These are phyloP conservation scores for Ophiostoma ips DNA, from an alignment of 2,329 filamentous ascomycete genomes.

Conservation along the genomic window DNA sequence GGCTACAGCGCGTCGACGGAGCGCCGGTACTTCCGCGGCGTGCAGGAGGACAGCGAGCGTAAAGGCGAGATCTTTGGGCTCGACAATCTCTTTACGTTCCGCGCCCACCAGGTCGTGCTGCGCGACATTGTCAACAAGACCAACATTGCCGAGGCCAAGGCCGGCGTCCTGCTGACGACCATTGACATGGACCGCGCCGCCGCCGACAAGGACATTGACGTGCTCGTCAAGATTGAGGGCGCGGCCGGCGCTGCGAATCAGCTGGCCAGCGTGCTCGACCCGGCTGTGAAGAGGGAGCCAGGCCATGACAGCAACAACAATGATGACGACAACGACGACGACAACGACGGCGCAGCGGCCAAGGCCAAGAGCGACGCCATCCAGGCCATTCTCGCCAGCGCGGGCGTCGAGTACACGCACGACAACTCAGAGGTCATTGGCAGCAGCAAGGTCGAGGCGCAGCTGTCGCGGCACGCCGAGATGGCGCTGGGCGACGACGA, in stretches of 20 bases:
- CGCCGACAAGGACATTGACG: slow-evolving; percentile 34
- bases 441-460: slow-evolving; percentile 78
- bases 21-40: slow-evolving; percentile 86
- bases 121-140: slow-evolving; percentile 98
- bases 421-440: slow-evolving; percentile 94
- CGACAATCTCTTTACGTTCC: slow-evolving; percentile 71
- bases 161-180: slow-evolving; percentile 66
- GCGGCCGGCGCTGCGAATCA: slow-evolving; percentile 57
- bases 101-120: slow-evolving; percentile 64
- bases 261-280: slow-evolving; percentile 44
- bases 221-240: slow-evolving; percentile 30
- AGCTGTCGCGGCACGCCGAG: slow-evolving; percentile 64
- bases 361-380: slow-evolving; percentile 53
- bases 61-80: slow-evolving; percentile 93
- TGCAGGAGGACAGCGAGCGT: slow-evolving; percentile 67
- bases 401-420: slow-evolving; percentile 89
- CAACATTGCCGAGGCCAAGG: slow-evolving; percentile 85
- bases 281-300: neutral
- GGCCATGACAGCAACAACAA: slow-evolving; percentile 14
- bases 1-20: slow-evolving; percentile 88
- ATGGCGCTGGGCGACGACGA: slow-evolving; percentile 17
- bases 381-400: slow-evolving; percentile 74
- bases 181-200: slow-evolving; percentile 54
- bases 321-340: slow-evolving; percentile 24
- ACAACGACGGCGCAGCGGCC: neutral